Evolutionary conservation across 2,329 filamentous ascomycete genomes (phyloP), one percentile per base, ranked within the genome.

Genomic region (Aspergillus sp.): DNA sequence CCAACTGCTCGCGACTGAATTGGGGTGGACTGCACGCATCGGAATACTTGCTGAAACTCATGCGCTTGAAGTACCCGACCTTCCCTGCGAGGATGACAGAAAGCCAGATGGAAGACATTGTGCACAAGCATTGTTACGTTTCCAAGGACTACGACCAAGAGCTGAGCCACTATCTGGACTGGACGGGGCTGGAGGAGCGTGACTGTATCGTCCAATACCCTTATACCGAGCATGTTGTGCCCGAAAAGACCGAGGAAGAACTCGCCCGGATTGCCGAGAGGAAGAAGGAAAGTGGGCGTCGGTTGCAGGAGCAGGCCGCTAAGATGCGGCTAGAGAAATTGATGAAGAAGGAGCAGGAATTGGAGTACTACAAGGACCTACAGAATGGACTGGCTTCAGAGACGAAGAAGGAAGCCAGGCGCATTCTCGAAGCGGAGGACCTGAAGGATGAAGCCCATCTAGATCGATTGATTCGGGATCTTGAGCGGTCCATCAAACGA

Each of bases 291-390:
- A 95, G 92, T 67, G 95, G 95, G 0, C 84, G 95, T 64, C 84
- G 96, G 49, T 74, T 99, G 25, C 95, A 99, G 75, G 92, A 97
- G 70, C 95, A 99, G 76, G 95, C 95, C 0, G 94, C 94, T 8
- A 98, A 96, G 77, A 96, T 97, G 92, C 89, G 95, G 7, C 81
- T 99, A 0, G 95, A 99, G 66, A 96, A 96, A 70, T 82, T 99
- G 50, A 91, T 98, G 74, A 90, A 91, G 71, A 99, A 99, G 77
- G 95, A 99, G 77, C 88, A 96, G 72, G 93, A 98, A 73, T 80
- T 98, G 1, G 93, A 96, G 68, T 97, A 96, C 76, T 97, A 93
- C 81, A 92, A 92, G 72, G 86, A 92, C 61, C 80, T 99, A 3
- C 92, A 96, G 71, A 76, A 81, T 36, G 87, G 86, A 64, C 81